Conservation (phyloP, 495 filamentous ascomycete species). For the Lasiosphaeria hispida region DNA sequence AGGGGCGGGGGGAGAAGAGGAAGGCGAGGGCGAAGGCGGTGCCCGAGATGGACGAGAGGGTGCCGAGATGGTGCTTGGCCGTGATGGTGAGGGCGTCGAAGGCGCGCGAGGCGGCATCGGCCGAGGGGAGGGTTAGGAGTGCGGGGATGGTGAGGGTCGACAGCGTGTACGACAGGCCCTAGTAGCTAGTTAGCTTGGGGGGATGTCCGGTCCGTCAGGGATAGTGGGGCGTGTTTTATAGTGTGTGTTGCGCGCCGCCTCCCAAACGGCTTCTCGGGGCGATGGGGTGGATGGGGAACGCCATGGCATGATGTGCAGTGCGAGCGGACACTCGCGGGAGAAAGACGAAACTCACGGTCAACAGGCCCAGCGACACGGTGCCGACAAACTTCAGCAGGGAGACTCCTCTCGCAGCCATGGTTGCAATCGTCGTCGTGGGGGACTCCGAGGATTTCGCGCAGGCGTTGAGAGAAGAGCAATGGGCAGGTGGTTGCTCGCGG, state of each 20-base stretch:
- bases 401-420: conserved; percentile 68
- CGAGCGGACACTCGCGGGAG: no score
- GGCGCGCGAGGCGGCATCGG: conserved; percentile 61
- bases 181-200: neutral
- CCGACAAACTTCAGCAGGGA: conserved; percentile 85
- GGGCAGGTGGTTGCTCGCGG: neutral
- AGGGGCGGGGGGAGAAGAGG: conserved; percentile 62
- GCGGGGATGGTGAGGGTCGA: conserved; percentile 70
- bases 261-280: neutral
- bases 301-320: conserved; percentile 21
- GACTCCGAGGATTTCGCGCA: neutral
- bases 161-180: conserved; percentile 85
- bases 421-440: conserved; percentile 24
- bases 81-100: conserved; percentile 60
- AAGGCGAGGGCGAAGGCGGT: conserved; percentile 70
- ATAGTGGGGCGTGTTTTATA: neutral
- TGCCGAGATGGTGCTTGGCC: conserved; percentile 56
- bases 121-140: conserved; percentile 72
- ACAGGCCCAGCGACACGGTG: conserved; percentile 77
- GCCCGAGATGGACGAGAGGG: conserved; percentile 59
- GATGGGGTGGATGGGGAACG: neutral
- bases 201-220: neutral
- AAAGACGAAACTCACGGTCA: conserved; percentile 63
- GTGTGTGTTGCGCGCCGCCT: neutral
- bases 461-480: conserved; percentile 13